Percentiles rank a stretch among this genome's conserved stretches.
phyloP scores from a whole-genome alignment of 2,329 filamentous ascomycete species.

The Diaporthe ampelina region DNA sequence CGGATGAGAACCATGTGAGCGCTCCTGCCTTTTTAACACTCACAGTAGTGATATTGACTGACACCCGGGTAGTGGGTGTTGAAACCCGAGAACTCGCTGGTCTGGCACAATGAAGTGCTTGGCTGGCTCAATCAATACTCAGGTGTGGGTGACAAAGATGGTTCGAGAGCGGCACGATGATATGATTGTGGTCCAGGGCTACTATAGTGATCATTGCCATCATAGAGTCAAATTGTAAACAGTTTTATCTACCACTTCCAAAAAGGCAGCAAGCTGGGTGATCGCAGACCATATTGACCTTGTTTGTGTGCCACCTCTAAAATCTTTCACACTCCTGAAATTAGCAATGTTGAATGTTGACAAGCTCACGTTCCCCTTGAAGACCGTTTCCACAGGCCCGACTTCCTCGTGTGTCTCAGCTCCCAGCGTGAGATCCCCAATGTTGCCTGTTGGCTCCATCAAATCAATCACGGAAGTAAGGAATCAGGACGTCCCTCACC shows the following conservation, averaged over 20 bases:
- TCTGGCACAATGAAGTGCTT: slow-evolving; percentile 78
- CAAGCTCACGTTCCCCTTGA: neutral
- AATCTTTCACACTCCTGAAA: neutral
- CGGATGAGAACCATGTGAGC: slow-evolving; percentile 75
- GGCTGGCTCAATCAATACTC: slow-evolving; percentile 74
- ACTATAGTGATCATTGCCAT: neutral
- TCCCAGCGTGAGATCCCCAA: neutral
- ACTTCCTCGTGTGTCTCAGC: neutral
- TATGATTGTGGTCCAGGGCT: neutral
- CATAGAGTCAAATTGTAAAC: slow-evolving; percentile 20
- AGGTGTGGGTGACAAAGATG: slow-evolving; percentile 44
- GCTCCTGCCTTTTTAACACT: no score
- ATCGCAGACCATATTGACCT: neutral
- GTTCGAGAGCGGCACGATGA: neutral
- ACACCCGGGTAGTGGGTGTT: slow-evolving; percentile 64
- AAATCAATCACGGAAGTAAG: neutral
- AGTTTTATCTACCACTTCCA: neutral
- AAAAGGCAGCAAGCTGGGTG: neutral
- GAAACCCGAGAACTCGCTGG: slow-evolving; percentile 76
- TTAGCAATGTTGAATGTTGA: neutral
- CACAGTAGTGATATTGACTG: neutral
- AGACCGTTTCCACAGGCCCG: neutral
- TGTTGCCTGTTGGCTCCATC: neutral
- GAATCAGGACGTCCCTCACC: neutral
- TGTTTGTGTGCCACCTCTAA: neutral